Evolutionary conservation across 2,329 filamentous ascomycete genomes (phyloP), one percentile per base, ranked within the genome.

Genomic region (Curvularia spicifera): DNA sequence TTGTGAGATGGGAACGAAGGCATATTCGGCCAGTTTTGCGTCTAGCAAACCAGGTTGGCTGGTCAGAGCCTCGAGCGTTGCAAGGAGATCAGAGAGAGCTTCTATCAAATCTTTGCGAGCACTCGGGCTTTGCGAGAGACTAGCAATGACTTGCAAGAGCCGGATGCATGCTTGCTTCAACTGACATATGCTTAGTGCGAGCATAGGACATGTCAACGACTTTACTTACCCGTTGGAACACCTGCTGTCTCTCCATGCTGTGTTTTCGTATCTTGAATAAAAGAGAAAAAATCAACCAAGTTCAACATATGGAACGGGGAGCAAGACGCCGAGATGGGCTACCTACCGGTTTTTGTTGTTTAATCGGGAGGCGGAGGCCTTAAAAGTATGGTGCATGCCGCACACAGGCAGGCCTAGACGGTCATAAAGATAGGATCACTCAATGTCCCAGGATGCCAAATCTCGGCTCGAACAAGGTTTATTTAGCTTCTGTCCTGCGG

Each of bases 1-100:
- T 67, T 95, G 90, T 0, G 91, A 93, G 0, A 99, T 81, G 0
- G 95, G 95, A 62, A 97, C 97, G 81, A 98, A 98, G 71, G 91
- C 85, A 81, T 98, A 99, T 79, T 97, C 93, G 13, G 93, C 92
- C 18, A 98, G 80, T 74, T 93, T 94, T 51, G 88, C 84, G 74
- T 97, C 91, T 18, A 98, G 73, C 1, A 73, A 67, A 62, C 76
- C 69, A 35, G 78, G 74, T 7, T 68, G 69, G 22, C 71, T 67
- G 15, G 64, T 58, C 47, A 78, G 57, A 0, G 65, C 47, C 22
- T 66, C 59, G 0, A 87, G 74, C 15, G 74, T 72, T 7, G 72
- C 64, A 10, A 83, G 72, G 5, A 88, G 70, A 1, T 73, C 67
- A 48, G 82, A 77, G 22, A 88, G 76, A 29, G 79, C 78, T 45